Evolutionary conservation across 2,329 filamentous ascomycete species (phyloP), one percentile per base, ranked within the genome.

Genomic region (Cryphonectria nitschkei): DNA sequence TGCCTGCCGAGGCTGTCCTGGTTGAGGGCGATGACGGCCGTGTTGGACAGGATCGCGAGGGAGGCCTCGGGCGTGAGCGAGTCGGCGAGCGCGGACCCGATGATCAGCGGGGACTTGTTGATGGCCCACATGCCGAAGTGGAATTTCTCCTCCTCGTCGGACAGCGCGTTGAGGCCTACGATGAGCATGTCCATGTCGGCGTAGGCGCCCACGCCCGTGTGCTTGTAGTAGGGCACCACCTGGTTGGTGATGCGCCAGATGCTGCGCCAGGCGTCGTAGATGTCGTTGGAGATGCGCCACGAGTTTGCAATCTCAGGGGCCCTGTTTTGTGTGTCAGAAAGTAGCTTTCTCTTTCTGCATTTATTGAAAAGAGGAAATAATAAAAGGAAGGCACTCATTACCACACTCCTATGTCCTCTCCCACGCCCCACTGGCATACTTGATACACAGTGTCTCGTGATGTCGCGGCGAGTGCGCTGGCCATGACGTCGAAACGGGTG

Each of bases 11-110:
- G 77, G 0, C 83, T 71, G 74, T 90, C 88, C 74, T 90, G 87
- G 74, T 89, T 89, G 75, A 88, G 85, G 0, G 83, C 83, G 34
- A 90, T 85, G 32, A 88, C 83, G 68, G 88, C 87, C 37, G 82
- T 79, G 76, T 89, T 89, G 1, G 79, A 80, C 63, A 86, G 76
- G 22, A 86, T 78, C 7, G 78, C 77, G 19, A 87, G 75, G 0
- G 85, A 86, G 0, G 77, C 76, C 0, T 76, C 69, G 0, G 80
- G 79, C 0, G 84, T 82, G 3, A 82, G 69, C 0, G 75, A 75
- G 14, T 79, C 76, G 37, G 82, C 80, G 64, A 85, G 76, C 0
- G 81, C 82, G 0, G 81, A 82, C 0, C 86, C 85, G 32, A 87
- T 84, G 3, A 81, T 80, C 8, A 87, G 79, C 0, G 85, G 84